phyloP scores from a whole-genome alignment of 371 early-diverging fungal species.

The Blastocladiella emersonii region DNA sequence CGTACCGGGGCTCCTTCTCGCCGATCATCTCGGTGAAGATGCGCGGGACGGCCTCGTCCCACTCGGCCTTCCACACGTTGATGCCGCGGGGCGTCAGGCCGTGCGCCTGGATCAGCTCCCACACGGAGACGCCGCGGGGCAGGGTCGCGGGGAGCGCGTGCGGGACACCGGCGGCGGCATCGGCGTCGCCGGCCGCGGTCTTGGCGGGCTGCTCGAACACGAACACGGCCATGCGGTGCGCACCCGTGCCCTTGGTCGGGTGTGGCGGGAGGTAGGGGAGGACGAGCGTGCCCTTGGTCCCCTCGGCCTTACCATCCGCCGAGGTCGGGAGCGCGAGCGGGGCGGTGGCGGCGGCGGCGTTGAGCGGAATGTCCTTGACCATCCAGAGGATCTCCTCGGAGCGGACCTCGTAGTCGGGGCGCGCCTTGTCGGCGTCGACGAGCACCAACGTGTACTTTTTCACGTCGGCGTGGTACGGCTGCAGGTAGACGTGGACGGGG shows the following conservation, averaged over 20 bases:
- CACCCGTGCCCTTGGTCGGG: constrained; percentile 62
- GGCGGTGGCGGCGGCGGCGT: background rate
- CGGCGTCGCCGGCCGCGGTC: background rate
- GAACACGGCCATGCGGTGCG: constrained; percentile 59
- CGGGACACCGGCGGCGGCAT: background rate
- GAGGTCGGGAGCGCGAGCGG: constrained; percentile 2
- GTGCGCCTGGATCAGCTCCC: background rate
- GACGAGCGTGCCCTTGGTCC: constrained; percentile 28
- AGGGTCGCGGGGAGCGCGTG: background rate
- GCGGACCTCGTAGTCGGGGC: background rate
- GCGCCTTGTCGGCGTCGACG: background rate
- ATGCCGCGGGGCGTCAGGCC: background rate
- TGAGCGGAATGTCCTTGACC: constrained; percentile 5
- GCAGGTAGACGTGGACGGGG: background rate
- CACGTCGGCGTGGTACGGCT: constrained; percentile 3
- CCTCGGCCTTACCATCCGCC: background rate
- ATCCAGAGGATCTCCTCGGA: constrained; percentile 2
- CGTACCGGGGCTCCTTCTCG: background rate
- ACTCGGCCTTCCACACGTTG: constrained; percentile 1
- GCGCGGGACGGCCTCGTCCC: background rate
- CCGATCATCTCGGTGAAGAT: background rate
- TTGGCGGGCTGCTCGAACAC: constrained; percentile 45
- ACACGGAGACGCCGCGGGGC: background rate
- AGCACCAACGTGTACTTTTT: constrained; percentile 1
- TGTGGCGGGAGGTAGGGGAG: constrained; percentile 64